Evolutionary conservation across 1,284 basidiomycete species (phyloP).

Genomic region (Sanghuangporus weigelae): DNA sequence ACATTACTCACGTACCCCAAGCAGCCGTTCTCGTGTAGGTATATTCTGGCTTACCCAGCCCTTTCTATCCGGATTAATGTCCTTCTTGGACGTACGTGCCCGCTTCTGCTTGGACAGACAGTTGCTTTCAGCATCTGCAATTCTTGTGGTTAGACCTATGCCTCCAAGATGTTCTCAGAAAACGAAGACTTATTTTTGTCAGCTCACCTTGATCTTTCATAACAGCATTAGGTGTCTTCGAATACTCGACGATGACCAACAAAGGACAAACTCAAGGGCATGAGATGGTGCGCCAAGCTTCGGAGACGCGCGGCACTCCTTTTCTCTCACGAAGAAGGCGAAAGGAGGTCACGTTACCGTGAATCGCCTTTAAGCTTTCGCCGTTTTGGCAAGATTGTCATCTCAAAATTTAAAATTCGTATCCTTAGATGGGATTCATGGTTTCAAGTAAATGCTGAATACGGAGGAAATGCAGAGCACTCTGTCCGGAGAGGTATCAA

Average conservation of each 20-base stretch:
- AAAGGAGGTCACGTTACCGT: not conserved
- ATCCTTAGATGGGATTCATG: no score
- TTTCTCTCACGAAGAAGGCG: not conserved
- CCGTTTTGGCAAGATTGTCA: not conserved
- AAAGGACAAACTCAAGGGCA: not conserved
- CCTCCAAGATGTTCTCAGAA: not conserved
- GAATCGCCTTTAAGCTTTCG: not conserved
- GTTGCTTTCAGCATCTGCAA: not conserved
- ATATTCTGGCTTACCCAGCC: not conserved
- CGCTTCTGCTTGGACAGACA: not conserved
- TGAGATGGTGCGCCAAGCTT: not conserved
- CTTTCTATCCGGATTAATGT: not conserved
- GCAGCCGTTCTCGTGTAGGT: not conserved
- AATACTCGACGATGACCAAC: not conserved
- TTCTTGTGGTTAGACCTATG: not conserved
- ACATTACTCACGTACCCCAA: not conserved
- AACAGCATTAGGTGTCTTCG: not conserved
- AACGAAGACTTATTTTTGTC: not conserved
- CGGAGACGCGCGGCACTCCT: not conserved
- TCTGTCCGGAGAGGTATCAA: no score
- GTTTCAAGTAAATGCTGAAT: no score
- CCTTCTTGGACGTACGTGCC: not conserved
- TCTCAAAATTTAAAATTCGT: no score
- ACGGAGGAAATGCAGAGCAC: no score
- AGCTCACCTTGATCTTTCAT: conserved; percentile 3